Evolutionary conservation across 192 early-diverging fungal genomes (phyloP).

Genomic region (Backusella psychrophila): DNA sequence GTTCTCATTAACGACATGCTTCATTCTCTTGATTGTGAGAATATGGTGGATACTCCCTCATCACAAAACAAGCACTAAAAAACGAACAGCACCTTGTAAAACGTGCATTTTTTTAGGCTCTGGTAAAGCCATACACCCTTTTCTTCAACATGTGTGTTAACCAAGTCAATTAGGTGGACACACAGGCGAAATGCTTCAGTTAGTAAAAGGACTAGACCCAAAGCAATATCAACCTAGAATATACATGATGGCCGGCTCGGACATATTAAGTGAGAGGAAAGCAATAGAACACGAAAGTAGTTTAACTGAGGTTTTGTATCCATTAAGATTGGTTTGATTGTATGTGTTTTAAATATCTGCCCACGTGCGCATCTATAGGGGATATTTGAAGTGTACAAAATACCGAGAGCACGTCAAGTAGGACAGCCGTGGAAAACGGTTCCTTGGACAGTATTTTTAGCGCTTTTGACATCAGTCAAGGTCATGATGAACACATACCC

Average conservation of each 20-base stretch:
- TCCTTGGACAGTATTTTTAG: slow-evolving; percentile 40
- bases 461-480: slow-evolving; percentile 42
- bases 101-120: slow-evolving; percentile 40
- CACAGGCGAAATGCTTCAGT: slow-evolving; percentile 85
- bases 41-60: neutral
- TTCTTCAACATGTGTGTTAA: neutral
- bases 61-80: neutral
- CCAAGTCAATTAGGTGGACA: slow-evolving; percentile 70
- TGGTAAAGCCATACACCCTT: slow-evolving; percentile 16
- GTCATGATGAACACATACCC: slow-evolving; percentile 49
- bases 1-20: neutral
- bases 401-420: slow-evolving; percentile 76
- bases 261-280: slow-evolving; percentile 58
- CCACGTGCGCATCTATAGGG: slow-evolving; percentile 1
- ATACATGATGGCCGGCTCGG: slow-evolving; percentile 74
- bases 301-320: slow-evolving; percentile 4
- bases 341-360: neutral
- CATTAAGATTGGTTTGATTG: neutral
- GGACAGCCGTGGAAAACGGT: slow-evolving; percentile 65
- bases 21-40: neutral
- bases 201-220: slow-evolving; percentile 60
- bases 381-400: slow-evolving; percentile 24
- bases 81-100: slow-evolving; percentile 26
- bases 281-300: slow-evolving; percentile 46
- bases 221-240: slow-evolving; percentile 57